Base-by-base conservation (phyloP, 257 asterid species). In the Cinchona pubescens region DNA sequence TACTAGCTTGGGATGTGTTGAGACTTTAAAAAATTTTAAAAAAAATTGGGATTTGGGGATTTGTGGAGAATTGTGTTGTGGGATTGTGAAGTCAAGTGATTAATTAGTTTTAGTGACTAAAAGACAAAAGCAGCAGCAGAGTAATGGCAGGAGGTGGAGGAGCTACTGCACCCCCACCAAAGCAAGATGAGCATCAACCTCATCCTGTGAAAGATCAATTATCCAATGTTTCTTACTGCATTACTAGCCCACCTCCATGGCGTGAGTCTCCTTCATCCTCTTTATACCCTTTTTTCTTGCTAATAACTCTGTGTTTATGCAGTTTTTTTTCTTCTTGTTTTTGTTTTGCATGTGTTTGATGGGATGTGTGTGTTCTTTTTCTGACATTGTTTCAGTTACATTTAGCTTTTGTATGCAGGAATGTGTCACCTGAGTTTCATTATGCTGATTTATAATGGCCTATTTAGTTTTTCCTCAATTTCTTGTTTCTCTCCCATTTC, bases 221-320 rank as follows among this genome's bases (percentile, higher is more conserved):
- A 40, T 89, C 94, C 7, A 89, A 94, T 72, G 92, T 91, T 79
- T 88, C 97, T 65, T 93, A 85, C 82, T 93, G 98, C 91, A 91
- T 93, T 60, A 83, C 96, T 11, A 93, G 98, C 79, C 97, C 97
- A 4, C 98, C 97, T 69, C 98, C 98, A 0, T 93, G 97, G 97
- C 98, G 97, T 93, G n/a, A 86, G 94, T 84, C 18, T n/a, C 76
- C 55, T 19, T 29, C 35, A 13, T 67, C 53, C 73, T 71, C 67
- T 74, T 43, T 75, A 76, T 21, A 45, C 53, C 45, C 40, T 63
- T 29, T 64, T 53, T 38, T 34, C 15, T 75, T 19, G 61, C 30
- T 72, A 32, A 67, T 67, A 27, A 2, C 30, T 38, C 13, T 59
- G 30, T 58, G 8, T 14, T n/a, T 73, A 2, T 55, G 34, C 38